Percentiles rank a stretch among this genome's conserved stretches.
Evolutionary conservation across 306 rosid species (phyloP).

Genomic region (Mimosa pudica): DNA sequence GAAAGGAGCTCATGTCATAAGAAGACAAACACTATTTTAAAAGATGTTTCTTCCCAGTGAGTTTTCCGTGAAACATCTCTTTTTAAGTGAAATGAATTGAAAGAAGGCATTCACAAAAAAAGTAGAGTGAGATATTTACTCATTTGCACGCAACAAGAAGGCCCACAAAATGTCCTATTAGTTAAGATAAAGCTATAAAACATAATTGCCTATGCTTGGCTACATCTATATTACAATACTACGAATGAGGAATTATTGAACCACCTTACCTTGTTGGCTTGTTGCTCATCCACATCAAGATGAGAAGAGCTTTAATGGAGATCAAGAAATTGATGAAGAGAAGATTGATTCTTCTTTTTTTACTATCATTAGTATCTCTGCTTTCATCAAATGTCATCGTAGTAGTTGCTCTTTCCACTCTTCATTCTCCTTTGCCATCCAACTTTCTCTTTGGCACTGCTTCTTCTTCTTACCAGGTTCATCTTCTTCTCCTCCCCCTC

Average conservation of each 20-base stretch:
- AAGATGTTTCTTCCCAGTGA: not conserved
- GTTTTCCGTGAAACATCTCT: no score
- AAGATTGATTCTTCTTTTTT: not conserved
- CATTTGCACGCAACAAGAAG: not conserved
- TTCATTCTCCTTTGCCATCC: slow-evolving; percentile 31
- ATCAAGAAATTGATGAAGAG: not conserved
- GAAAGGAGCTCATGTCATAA: not conserved
- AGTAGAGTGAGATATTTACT: no score
- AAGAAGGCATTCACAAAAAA: no score
- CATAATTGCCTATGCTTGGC: no score
- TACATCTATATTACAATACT: no score
- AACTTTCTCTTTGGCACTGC: slow-evolving; percentile 70
- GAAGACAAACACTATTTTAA: not conserved
- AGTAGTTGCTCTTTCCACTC: not conserved
- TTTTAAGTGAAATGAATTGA: no score
- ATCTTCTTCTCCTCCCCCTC: not conserved
- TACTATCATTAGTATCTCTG: slow-evolving; percentile 8
- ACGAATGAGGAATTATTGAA: not conserved
- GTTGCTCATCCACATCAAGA: not conserved
- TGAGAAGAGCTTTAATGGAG: not conserved
- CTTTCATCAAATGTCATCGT: not conserved
- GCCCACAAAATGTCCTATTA: not conserved
- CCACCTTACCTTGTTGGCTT: not conserved
- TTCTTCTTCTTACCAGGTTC: slow-evolving; percentile 78
- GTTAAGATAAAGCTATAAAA: not conserved